A percentile compares a stretch with the other conserved stretches of the same genome.
Conservation (phyloP, 208 protist species). For the Tritrichomonas foetus region DNA sequence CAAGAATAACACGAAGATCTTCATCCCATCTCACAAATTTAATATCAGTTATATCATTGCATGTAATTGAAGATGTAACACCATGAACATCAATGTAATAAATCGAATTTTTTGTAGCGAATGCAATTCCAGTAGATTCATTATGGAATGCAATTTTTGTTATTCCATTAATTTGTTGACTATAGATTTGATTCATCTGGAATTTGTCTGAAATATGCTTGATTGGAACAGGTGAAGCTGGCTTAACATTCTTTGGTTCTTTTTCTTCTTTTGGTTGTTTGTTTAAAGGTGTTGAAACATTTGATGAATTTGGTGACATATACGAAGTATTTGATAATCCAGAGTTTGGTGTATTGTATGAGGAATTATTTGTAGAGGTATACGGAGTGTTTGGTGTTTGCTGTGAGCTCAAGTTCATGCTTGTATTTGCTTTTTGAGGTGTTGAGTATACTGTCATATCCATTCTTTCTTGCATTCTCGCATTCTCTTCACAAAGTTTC, state of each 20-base stretch:
- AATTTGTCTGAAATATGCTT: no score
- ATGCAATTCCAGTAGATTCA: neutral
- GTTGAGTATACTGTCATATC: neutral
- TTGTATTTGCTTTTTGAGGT: neutral
- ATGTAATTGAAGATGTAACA: neutral
- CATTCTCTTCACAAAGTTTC: neutral
- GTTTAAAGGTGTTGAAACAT: no score
- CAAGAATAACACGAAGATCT: neutral
- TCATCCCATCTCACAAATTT: neutral
- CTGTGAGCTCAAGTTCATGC: neutral
- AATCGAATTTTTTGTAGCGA: neutral
- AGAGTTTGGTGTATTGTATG: neutral
- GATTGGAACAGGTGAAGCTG: no score
- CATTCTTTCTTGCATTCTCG: neutral
- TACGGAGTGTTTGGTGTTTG: no score
- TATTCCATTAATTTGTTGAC: neutral
- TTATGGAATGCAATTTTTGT: neutral
- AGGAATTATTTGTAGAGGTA: neutral
- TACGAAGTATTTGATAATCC: no score
- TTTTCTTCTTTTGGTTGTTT: no score
- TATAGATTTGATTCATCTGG: no score
- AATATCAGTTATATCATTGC: neutral
- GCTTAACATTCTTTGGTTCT: no score
- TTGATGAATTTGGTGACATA: no score
- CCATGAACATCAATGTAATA: neutral